Percentiles rank a stretch among this genome's conserved stretches.
These are phyloP conservation scores for Coleophoma eucalyptorum DNA, from an alignment of 2,329 filamentous ascomycete species.

Conservation along the genomic window DNA sequence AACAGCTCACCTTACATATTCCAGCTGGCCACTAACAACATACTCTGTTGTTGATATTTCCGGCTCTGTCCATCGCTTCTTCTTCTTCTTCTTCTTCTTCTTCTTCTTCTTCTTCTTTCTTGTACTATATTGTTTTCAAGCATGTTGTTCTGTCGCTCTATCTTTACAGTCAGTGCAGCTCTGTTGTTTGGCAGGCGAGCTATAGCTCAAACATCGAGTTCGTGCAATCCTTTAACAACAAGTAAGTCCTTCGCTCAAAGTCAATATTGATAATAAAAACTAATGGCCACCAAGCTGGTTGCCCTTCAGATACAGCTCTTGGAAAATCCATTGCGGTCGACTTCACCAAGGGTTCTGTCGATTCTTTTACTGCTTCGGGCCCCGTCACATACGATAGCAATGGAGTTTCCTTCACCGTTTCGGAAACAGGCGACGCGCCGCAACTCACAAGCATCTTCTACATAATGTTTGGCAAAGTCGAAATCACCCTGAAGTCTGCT, in stretches of 20 bases:
- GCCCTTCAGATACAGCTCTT: constrained; percentile 74
- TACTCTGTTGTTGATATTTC: too few relatives aligned
- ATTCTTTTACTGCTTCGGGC: constrained; percentile 71
- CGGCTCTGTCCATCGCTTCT: too few relatives aligned
- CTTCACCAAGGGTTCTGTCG: constrained; percentile 73
- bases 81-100: neutral
- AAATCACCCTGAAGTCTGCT: constrained; percentile 80
- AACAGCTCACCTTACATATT: too few relatives aligned
- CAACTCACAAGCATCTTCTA: constrained; percentile 90
- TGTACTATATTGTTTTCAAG: constrained; percentile 7
- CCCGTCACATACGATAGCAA: constrained; percentile 69
- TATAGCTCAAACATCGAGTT: constrained; percentile 48
- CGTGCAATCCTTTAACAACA: constrained; percentile 47
- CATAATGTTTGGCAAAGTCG: constrained; percentile 97
- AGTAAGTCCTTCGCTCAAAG: constrained; percentile 22
- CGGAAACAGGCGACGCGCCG: constrained; percentile 75
- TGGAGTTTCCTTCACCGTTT: constrained; percentile 79
- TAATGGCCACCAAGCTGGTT: constrained; percentile 43
- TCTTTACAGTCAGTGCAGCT: constrained; percentile 14
- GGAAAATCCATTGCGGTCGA: constrained; percentile 81
- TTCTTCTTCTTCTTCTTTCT: constrained; percentile 11
- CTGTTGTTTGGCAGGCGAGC: constrained; percentile 12
- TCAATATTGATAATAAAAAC: constrained; percentile 2
- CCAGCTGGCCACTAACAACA: too few relatives aligned
- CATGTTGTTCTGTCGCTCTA: constrained; percentile 20